Evolutionary conservation across 495 filamentous ascomycete genomes (phyloP), one percentile per base, ranked within the genome.

Genomic region (Tuber brumale): DNA sequence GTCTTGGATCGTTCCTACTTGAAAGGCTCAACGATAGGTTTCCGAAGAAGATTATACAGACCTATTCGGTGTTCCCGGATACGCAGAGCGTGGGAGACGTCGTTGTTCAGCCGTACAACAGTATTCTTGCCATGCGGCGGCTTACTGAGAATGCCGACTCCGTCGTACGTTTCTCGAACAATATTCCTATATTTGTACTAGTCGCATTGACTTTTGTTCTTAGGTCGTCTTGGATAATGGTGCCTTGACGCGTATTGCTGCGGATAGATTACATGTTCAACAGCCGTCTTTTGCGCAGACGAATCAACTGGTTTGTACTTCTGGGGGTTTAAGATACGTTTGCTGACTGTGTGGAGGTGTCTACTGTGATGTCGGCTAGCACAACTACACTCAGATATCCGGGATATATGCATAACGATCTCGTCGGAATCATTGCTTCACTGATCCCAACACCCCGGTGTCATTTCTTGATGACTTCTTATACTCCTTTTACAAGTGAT

Each of bases 341-440:
- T 31, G 72, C 89, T 87, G 89, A 97, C 16, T 35, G 14, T 18
- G 57, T 35, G 57, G 16, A 66, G 57, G 57, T 66, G 14, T 97
- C 95, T 42, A 99, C 96, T 3, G 96, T 99, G 79, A 99, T 99
- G 95, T 97, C 94, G 39, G 95, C 96, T 16, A 95, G 93, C 81
- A 99, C 95, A 1, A 97, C 94, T 9, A 97, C 95, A 12, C 91
- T 99, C 45, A 89, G 95, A 76, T 98, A 99, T 84, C 95, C 95
- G 1, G 95, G 96, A 41, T 99, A 99, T 83, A 98, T 99, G 96
- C 95, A 99, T 86, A 99, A 99, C 83, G 95, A 99, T 82, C 91
- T 99, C 12, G 95, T 96, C 78, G 94, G 94, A 81, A 97, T 99
- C 82, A 90, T 98, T 70, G 96, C 95, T 51, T 96, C 94, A 35